Conservation (phyloP, 2,329 filamentous ascomycete species). For the Penicillium sp. region DNA sequence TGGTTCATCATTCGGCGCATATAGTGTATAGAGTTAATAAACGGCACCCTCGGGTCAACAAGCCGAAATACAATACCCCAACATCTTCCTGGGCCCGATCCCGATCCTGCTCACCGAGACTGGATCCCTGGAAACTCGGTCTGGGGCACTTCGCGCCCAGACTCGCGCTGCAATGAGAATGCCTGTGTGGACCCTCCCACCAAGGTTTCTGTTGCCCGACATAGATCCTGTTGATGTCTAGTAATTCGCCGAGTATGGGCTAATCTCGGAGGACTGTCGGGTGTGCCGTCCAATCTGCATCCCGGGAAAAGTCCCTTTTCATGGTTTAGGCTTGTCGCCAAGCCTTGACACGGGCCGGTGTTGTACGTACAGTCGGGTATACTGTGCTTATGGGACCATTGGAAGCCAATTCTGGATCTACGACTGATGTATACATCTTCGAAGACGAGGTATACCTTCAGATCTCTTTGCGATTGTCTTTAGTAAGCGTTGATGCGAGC, state of each 20-base stretch:
- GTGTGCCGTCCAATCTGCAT: slow-evolving; percentile 15
- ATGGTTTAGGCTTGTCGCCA: slow-evolving; percentile 7
- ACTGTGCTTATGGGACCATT: too few relatives aligned
- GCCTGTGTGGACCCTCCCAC: not conserved
- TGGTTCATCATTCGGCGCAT: slow-evolving; percentile 16
- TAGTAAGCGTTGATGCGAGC: too few relatives aligned
- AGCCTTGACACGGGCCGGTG: slow-evolving; percentile 10
- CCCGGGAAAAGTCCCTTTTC: slow-evolving; percentile 17
- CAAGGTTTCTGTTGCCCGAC: not conserved
- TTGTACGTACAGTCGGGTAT: too few relatives aligned
- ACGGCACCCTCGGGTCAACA: not conserved
- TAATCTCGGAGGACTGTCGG: slow-evolving; percentile 17
- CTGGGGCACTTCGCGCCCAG: not conserved
- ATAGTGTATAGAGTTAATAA: slow-evolving; percentile 6
- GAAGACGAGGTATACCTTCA: too few relatives aligned
- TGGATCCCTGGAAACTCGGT: not conserved
- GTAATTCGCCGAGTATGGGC: slow-evolving; percentile 12
- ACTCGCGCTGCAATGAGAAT: not conserved
- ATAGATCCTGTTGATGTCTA: not conserved
- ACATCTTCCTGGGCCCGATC: not conserved
- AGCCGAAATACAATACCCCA: not conserved
- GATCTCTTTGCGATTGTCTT: too few relatives aligned
- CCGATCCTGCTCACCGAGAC: not conserved
- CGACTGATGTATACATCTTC: too few relatives aligned
- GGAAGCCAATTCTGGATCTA: too few relatives aligned